Evolutionary conservation across 805 yeast species (phyloP), one percentile per base, ranked within the genome.

Genomic region (Saccharomycopsis javanensis): DNA sequence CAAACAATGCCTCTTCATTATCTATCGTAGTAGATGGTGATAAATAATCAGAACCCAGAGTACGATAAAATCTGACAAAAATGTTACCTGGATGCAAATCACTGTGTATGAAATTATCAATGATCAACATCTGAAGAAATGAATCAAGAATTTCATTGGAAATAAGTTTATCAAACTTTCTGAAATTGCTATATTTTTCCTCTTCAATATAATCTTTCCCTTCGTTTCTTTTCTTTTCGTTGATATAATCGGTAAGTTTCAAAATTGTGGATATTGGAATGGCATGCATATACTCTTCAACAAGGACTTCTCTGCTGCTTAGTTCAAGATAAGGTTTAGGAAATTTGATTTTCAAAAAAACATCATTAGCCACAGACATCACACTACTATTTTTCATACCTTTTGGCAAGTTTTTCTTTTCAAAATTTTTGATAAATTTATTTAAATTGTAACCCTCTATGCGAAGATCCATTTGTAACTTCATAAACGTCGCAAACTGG

Each of bases 61-160:
- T 77, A 63, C 81, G 81, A 63, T 83, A 76, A 64, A 87, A 83
- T 52, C 88, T 72, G 7, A 88, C 79, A 75, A 90, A 80, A 66
- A 94, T 88, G 68, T 94, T 94, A 3, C 99, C 99, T 0, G 99
- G 97, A 64, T 94, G 99, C 59, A 94, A 75, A 71, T 94, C 99
- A 0, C 98, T 92, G 69, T 94, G 99, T 50, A 91, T 88, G 69
- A 94, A 94, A 68, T 94, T 91, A 71, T 94, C 96, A 55, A 92
- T 71, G 54, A 94, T 85, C 61, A 94, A 75, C 99, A 94, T 94
- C 65, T 90, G 86, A 61, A 94, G 74, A 64, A 94, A 94, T 3
- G 97, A 87, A 68, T 94, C 96, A 25, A 94, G 80, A 7, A 96
- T 87, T 61, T 86, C 85, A 65, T 87, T 90, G 65, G 90, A 83